Evolutionary conservation across 257 asterid genomes (phyloP).

Genomic region (Fraxinus pennsylvanica): DNA sequence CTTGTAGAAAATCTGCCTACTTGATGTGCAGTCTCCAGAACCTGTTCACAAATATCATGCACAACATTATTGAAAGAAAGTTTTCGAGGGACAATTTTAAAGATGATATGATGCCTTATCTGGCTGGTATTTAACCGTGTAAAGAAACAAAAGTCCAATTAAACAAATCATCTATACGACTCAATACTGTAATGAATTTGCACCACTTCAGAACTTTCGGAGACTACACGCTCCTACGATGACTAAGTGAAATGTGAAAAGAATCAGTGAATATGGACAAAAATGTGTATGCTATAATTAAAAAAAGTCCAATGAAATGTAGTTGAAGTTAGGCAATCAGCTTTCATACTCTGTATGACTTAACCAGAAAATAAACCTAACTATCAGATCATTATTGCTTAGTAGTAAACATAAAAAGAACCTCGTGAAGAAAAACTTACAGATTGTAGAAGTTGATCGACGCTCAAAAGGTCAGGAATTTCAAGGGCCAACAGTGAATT

Average conservation of each 20-base stretch:
- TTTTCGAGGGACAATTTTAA: neutral
- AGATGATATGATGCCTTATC: neutral
- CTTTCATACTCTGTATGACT: neutral
- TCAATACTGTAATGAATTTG: neutral
- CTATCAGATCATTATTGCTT: neutral
- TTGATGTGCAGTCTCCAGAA: conserved; percentile 74
- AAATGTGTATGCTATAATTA: neutral
- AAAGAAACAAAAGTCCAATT: neutral
- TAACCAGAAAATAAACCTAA: neutral
- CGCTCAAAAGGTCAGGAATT: conserved; percentile 69
- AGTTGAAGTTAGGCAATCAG: neutral
- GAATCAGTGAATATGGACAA: too few species aligned
- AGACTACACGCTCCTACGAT: too few species aligned
- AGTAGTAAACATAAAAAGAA: neutral
- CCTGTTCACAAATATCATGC: conserved; percentile 38
- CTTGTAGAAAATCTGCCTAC: conserved; percentile 76
- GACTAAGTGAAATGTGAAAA: neutral
- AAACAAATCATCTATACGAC: neutral
- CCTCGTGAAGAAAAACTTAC: conserved; percentile 52
- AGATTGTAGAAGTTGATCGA: conserved; percentile 91
- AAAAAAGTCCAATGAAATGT: neutral
- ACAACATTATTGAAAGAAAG: conserved; percentile 7
- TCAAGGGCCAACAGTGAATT: conserved; percentile 48
- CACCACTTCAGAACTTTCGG: too few species aligned
- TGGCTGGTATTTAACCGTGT: neutral